Percentiles rank a stretch among this genome's conserved stretches.
Conservation (phyloP, 2,329 filamentous ascomycete species). For the Orbilia blumenaviensis region DNA sequence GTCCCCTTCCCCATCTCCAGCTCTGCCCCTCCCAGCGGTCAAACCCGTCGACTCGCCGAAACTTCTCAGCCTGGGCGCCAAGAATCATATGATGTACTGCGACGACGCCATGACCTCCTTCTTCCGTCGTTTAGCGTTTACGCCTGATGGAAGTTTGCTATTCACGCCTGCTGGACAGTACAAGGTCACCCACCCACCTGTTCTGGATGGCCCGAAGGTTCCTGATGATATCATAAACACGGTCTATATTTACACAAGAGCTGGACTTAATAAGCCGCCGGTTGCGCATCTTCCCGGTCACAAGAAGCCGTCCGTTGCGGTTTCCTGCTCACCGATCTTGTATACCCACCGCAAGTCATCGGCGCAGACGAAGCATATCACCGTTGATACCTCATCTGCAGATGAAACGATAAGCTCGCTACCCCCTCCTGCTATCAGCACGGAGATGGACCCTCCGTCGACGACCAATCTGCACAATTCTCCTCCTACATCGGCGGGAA, state of each 20-base stretch:
- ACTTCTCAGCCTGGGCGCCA: slow-evolving; percentile 74
- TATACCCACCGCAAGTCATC: slow-evolving; percentile 79
- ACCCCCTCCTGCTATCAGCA: slow-evolving; percentile 77
- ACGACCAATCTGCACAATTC: slow-evolving; percentile 65
- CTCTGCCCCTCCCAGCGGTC: slow-evolving; percentile 90
- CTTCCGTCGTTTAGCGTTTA: slow-evolving; percentile 91
- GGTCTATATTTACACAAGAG: slow-evolving; percentile 96
- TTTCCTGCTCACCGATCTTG: slow-evolving; percentile 89
- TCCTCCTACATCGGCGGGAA: slow-evolving; percentile 65
- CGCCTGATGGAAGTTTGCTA: slow-evolving; percentile 90
- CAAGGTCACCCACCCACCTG: slow-evolving; percentile 76
- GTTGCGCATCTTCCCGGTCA: slow-evolving; percentile 94
- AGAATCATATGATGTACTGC: slow-evolving; percentile 89
- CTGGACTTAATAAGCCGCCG: slow-evolving; percentile 94
- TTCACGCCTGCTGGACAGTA: slow-evolving; percentile 96
- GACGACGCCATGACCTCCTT: slow-evolving; percentile 98
- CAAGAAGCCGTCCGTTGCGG: slow-evolving; percentile 96
- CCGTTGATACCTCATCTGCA: slow-evolving; percentile 87
- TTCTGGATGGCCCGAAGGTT: slow-evolving; percentile 74
- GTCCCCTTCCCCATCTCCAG: slow-evolving; percentile 91
- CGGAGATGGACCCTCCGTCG: slow-evolving; percentile 61
- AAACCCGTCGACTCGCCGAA: slow-evolving; percentile 94
- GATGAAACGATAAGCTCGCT: slow-evolving; percentile 85
- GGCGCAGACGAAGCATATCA: slow-evolving; percentile 83
- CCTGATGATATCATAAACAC: slow-evolving; percentile 92